phyloP scores from a whole-genome alignment of 2,329 filamentous ascomycete genomes.

The Thermoascus crustaceus region DNA sequence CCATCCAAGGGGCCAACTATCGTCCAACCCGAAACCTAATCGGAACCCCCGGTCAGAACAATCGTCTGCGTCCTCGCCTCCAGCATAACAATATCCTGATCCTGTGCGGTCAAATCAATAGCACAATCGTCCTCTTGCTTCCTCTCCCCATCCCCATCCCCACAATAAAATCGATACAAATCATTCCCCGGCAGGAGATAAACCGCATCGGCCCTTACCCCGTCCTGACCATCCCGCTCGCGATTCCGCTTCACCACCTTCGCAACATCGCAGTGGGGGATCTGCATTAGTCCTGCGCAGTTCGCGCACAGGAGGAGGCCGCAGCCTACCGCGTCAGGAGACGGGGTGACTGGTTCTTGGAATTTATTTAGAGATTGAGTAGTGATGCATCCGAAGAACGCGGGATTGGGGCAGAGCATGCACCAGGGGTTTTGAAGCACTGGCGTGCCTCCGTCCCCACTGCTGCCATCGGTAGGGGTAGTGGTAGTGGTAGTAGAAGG shows the following conservation, averaged over 20 bases:
- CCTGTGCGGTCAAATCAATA: neutral
- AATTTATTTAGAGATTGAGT: slow-evolving; percentile 9
- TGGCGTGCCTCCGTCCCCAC: neutral
- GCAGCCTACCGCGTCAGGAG: slow-evolving; percentile 15
- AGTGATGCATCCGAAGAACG: slow-evolving; percentile 26
- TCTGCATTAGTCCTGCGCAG: slow-evolving; percentile 15
- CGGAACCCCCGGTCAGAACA: too few relatives aligned
- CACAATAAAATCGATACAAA: slow-evolving; percentile 12
- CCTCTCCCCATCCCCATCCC: neutral
- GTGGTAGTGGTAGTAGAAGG: too few relatives aligned
- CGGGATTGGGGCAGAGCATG: slow-evolving; percentile 33
- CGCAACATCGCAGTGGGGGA: slow-evolving; percentile 13
- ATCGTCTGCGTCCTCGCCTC: too few relatives aligned
- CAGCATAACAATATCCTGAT: neutral
- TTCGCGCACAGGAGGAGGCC: slow-evolving; percentile 22
- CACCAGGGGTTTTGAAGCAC: slow-evolving; percentile 27
- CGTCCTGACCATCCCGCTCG: slow-evolving; percentile 7
- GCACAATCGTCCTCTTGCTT: too few relatives aligned
- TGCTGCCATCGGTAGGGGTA: neutral
- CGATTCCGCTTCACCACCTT: slow-evolving; percentile 12
- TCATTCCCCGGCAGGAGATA: slow-evolving; percentile 16
- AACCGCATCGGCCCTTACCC: slow-evolving; percentile 18
- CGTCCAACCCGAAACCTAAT: too few relatives aligned
- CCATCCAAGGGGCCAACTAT: too few relatives aligned
- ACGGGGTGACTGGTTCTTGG: slow-evolving; percentile 7